phyloP scores from a whole-genome alignment of 208 protist species.

The Acanthamoeba sp. region DNA sequence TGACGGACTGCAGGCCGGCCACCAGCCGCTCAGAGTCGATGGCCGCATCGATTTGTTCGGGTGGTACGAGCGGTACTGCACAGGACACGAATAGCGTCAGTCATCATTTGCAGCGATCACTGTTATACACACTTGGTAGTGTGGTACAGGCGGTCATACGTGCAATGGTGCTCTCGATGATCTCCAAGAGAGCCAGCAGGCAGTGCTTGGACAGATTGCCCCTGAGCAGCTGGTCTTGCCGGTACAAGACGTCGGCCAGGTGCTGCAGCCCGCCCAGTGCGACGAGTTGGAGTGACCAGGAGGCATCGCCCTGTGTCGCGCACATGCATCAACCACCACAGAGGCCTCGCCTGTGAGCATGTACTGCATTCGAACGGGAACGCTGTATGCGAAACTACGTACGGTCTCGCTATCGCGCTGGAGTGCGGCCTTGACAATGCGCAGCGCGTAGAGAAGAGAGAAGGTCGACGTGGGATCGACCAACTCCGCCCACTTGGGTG shows the following conservation, averaged over 20 bases:
- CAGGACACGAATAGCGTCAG: not conserved
- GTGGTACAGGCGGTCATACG: slow-evolving; percentile 15
- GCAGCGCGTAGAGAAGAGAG: slow-evolving; percentile 74
- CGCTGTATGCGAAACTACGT: not conserved
- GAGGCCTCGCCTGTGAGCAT: not conserved
- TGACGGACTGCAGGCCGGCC: not conserved
- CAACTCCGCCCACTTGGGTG: slow-evolving; percentile 55
- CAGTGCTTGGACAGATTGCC: slow-evolving; percentile 53
- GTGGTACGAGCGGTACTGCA: not conserved
- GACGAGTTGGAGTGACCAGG: slow-evolving; percentile 74
- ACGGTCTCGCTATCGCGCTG: slow-evolving; percentile 8
- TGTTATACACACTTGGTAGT: not conserved
- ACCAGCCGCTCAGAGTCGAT: slow-evolving; percentile 5
- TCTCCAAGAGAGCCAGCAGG: slow-evolving; percentile 9
- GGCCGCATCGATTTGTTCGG: not conserved
- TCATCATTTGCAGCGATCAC: not conserved
- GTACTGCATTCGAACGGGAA: too few species aligned
- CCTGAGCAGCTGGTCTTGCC: slow-evolving; percentile 17
- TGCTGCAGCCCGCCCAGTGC: slow-evolving; percentile 52
- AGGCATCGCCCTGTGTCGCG: slow-evolving; percentile 4
- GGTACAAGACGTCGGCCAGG: slow-evolving; percentile 72
- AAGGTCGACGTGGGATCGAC: slow-evolving; percentile 53
- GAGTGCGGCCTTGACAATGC: slow-evolving; percentile 71
- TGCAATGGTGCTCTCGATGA: slow-evolving; percentile 31
- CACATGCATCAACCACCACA: not conserved